A percentile compares a stretch with the other conserved stretches of the same genome.
These are phyloP conservation scores for Botryotinia narcissicola DNA, from an alignment of 2,329 filamentous ascomycete species.

Conservation along the genomic window DNA sequence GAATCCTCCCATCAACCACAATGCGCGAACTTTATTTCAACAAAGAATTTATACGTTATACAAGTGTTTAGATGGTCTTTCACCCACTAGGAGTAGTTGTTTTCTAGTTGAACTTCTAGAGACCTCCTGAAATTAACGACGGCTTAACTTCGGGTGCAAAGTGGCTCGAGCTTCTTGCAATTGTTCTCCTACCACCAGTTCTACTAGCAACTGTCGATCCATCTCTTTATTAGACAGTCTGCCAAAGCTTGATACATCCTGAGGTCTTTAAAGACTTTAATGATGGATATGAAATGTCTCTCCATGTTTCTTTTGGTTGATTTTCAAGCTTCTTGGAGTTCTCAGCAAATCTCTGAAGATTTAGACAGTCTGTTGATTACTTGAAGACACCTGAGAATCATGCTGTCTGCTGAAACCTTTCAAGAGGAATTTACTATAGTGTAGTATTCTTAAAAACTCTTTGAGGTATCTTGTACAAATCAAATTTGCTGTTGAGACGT, in stretches of 20 bases:
- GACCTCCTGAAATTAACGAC: constrained; percentile 5
- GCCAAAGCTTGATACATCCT: neutral
- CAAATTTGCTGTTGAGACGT: neutral
- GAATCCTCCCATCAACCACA: too few species aligned
- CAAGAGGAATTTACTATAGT: neutral
- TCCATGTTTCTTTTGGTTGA: neutral
- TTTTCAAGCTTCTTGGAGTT: neutral
- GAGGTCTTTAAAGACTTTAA: neutral
- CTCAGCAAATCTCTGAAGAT: neutral
- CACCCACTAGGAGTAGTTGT: neutral
- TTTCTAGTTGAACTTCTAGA: too few species aligned
- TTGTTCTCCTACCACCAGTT: neutral
- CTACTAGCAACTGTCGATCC: neutral
- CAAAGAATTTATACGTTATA: neutral
- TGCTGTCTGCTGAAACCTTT: neutral
- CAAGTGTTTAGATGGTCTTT: neutral
- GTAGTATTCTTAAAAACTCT: neutral
- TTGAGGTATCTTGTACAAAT: neutral
- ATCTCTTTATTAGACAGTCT: neutral
- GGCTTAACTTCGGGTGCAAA: neutral
- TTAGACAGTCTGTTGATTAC: neutral
- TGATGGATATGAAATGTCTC: neutral
- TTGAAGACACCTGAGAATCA: neutral
- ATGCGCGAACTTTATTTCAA: neutral
- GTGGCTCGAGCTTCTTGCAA: neutral